A percentile compares a stretch with the other conserved stretches of the same genome.
Evolutionary conservation across 768 basidiomycete species (phyloP).

Genomic region (Cystofilobasidium ferigula): DNA sequence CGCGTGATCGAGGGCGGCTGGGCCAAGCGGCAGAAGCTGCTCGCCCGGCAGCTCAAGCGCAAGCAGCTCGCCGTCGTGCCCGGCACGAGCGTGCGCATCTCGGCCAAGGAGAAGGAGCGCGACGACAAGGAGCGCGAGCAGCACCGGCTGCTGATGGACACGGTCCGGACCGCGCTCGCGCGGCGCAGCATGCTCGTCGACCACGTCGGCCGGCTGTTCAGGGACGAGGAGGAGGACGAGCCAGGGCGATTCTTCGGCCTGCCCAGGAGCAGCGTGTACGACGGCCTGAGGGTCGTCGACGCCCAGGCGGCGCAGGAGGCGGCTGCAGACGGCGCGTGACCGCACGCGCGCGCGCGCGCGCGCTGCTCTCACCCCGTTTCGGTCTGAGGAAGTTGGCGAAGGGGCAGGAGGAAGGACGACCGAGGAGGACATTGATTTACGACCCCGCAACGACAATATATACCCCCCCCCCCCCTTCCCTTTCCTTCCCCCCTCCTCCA

Average conservation of each 20-base stretch:
- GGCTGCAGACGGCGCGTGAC: too few relatives aligned
- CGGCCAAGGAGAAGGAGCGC: conserved; percentile 32
- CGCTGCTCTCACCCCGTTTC: too few relatives aligned
- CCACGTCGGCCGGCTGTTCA: conserved; percentile 61
- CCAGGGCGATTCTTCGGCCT: conserved; percentile 70
- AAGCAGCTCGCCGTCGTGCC: conserved; percentile 56
- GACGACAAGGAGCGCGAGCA: conserved; percentile 34
- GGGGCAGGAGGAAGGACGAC: too few relatives aligned
- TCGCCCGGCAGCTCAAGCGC: conserved; percentile 48
- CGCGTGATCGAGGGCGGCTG: conserved; percentile 65
- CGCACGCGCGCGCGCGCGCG: too few relatives aligned
- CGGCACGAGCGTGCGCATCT: conserved; percentile 31
- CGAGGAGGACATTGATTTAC: too few relatives aligned
- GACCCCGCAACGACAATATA: too few relatives aligned
- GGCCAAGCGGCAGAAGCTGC: conserved; percentile 59
- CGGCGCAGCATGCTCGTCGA: conserved; percentile 71
- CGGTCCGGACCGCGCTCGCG: conserved; percentile 47
- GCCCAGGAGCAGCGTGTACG: conserved; percentile 59
- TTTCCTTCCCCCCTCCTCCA: too few relatives aligned
- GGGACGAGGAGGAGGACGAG: conserved; percentile 52
- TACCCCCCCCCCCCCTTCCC: too few relatives aligned
- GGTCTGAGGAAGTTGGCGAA: too few relatives aligned
- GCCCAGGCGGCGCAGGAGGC: not conserved
- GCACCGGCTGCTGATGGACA: conserved; percentile 48
- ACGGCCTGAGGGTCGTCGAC: not conserved